Evolutionary conservation across 192 early-diverging fungal species (phyloP).

Genomic region (Coemansia sp.): DNA sequence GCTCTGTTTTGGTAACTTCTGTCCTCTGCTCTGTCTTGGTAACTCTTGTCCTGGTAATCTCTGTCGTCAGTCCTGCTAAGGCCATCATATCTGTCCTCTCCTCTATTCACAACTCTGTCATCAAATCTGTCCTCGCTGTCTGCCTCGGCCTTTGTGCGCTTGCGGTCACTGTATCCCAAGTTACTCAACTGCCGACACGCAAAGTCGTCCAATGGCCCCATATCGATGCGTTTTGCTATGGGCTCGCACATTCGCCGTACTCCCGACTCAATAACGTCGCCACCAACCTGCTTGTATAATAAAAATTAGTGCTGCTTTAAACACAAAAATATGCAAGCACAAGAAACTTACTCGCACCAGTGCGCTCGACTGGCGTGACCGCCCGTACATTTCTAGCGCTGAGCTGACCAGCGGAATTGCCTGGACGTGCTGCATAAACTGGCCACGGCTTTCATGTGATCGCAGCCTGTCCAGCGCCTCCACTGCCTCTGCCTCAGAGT

Average conservation of each 20-base stretch:
- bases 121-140: background rate
- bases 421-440: slow-evolving; percentile 76
- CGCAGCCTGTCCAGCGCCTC: slow-evolving; percentile 4
- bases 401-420: slow-evolving; percentile 77
- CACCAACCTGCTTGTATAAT: slow-evolving; percentile 43
- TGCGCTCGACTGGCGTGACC: slow-evolving; percentile 63
- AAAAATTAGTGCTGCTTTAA: background rate
- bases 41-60: too few relatives aligned
- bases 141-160: slow-evolving; percentile 46
- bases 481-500: slow-evolving; percentile 1
- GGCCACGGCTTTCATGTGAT: slow-evolving; percentile 4
- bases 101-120: too few relatives aligned
- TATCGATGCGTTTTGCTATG: slow-evolving; percentile 72
- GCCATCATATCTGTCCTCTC: too few relatives aligned
- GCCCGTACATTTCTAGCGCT: slow-evolving; percentile 72
- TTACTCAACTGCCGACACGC: slow-evolving; percentile 75
- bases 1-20: too few relatives aligned
- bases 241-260: slow-evolving; percentile 71
- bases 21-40: too few relatives aligned
- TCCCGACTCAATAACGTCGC: slow-evolving; percentile 75
- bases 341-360: slow-evolving; percentile 37
- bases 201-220: slow-evolving; percentile 71
- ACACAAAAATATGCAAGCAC: background rate
- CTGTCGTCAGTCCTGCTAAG: too few relatives aligned
- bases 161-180: slow-evolving; percentile 35